Conservation (phyloP, 306 rosid genomes). For the Amphicarpaea edgeworthii region DNA sequence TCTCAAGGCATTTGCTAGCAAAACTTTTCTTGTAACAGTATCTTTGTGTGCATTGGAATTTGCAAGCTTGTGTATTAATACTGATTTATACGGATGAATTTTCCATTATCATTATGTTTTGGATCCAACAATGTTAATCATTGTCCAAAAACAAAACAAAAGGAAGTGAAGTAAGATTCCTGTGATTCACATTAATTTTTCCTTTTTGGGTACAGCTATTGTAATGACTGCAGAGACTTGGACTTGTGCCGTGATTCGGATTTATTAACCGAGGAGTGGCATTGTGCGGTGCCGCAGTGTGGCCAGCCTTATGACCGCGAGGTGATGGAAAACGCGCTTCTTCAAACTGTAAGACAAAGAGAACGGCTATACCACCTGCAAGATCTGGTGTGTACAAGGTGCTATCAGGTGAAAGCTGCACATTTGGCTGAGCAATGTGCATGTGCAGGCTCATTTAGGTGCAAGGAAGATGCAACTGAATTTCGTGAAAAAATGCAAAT, state of each 20-base stretch:
- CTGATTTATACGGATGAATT: conserved; percentile 6
- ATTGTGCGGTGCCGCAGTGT: conserved; percentile 85
- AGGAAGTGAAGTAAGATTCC: background rate
- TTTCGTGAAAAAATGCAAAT: conserved; percentile 54
- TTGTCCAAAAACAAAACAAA: background rate
- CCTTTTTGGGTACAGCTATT: conserved; percentile 63
- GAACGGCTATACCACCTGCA: conserved; percentile 85
- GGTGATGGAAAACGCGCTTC: conserved; percentile 80
- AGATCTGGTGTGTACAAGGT: conserved; percentile 75
- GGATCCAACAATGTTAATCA: conserved; percentile 18
- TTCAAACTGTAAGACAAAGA: conserved; percentile 86
- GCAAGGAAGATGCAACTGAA: conserved; percentile 67
- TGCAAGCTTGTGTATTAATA: conserved; percentile 5
- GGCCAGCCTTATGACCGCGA: conserved; percentile 88
- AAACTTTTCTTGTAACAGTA: too few relatives aligned
- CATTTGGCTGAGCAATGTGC: conserved; percentile 86
- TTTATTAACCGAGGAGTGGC: conserved; percentile 75
- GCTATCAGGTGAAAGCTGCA: conserved; percentile 84
- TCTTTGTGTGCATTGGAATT: background rate
- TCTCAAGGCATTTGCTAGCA: background rate
- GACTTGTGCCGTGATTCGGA: conserved; percentile 82
- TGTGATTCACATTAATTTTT: conserved; percentile 11
- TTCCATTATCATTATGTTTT: background rate
- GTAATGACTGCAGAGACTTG: conserved; percentile 89
- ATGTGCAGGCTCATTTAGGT: conserved; percentile 80